A percentile compares a stretch with the other conserved stretches of the same genome.
Evolutionary conservation across 768 basidiomycete species (phyloP).

Genomic region (Pulveroboletus ravenelii): DNA sequence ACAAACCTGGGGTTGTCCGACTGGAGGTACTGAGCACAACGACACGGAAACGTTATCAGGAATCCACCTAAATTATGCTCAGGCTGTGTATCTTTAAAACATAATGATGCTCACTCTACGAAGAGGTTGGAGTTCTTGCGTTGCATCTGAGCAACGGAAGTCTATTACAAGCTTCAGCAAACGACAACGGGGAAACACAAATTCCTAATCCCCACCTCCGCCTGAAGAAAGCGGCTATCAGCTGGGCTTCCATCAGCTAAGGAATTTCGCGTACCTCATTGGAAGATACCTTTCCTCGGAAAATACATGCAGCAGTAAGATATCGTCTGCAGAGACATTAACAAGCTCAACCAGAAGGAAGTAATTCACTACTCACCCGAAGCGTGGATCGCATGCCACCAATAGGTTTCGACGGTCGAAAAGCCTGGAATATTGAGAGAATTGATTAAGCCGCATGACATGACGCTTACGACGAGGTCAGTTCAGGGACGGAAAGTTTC

Average conservation of each 20-base stretch:
- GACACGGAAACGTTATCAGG: conserved; percentile 87
- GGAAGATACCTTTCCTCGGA: conserved; percentile 77
- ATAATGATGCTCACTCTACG: conserved; percentile 57
- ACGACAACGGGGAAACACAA: background rate
- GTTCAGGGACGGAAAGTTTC: conserved; percentile 55
- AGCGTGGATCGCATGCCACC: conserved; percentile 77
- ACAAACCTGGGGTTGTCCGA: conserved; percentile 66
- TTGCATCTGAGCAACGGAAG: conserved; percentile 70
- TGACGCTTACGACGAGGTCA: conserved; percentile 64
- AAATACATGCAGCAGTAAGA: conserved; percentile 82
- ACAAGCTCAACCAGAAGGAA: background rate
- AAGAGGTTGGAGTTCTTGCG: conserved; percentile 68
- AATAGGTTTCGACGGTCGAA: conserved; percentile 79
- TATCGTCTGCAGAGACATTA: conserved; percentile 53
- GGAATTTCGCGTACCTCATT: conserved; percentile 56
- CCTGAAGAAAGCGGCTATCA: conserved; percentile 32
- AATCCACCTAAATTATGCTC: conserved; percentile 59
- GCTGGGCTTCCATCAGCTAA: background rate
- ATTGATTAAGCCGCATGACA: background rate
- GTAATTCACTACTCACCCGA: conserved; percentile 44
- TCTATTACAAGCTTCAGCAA: conserved; percentile 36
- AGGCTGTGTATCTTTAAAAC: background rate
- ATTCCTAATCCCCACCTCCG: conserved; percentile 45
- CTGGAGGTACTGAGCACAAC: conserved; percentile 76
- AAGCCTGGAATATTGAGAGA: conserved; percentile 39